Evolutionary conservation across 305 asterid genomes (phyloP).

Genomic region (Solanum chacoense): DNA sequence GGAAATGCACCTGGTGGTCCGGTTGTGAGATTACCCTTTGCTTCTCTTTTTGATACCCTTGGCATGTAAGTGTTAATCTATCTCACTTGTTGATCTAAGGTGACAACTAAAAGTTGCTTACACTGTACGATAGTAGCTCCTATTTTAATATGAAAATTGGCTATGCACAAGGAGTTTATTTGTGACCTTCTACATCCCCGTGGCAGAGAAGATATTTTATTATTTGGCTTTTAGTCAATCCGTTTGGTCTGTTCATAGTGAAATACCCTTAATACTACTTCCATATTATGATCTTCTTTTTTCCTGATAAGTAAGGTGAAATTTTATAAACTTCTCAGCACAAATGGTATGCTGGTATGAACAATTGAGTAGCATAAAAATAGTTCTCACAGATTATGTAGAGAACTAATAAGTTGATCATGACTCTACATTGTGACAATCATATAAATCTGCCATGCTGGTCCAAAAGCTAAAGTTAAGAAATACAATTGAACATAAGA

Average conservation of each 20-base stretch:
- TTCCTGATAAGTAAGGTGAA: neutral
- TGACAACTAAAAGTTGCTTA: neutral
- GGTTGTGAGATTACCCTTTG: constrained; percentile 39
- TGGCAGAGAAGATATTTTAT: neutral
- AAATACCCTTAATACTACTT: neutral
- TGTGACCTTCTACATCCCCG: neutral
- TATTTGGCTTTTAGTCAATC: neutral
- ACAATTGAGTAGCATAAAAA: neutral
- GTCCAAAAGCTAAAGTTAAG: neutral
- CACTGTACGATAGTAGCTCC: neutral
- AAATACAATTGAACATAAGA: neutral
- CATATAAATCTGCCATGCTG: neutral
- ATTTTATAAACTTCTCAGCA: neutral
- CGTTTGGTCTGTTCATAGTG: neutral
- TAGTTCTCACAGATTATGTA: neutral
- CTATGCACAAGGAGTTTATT: neutral
- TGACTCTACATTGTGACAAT: neutral
- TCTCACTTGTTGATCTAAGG: neutral
- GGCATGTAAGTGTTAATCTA: constrained; percentile 28
- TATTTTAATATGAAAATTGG: neutral
- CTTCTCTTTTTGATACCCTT: constrained; percentile 40
- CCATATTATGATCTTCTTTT: neutral
- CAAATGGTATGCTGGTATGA: neutral
- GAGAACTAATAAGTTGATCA: neutral
- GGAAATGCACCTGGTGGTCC: constrained; percentile 30